A percentile compares a stretch with the other conserved stretches of the same genome.
These are phyloP conservation scores for Neocucurbitaria cava DNA, from an alignment of 2,329 filamentous ascomycete species.

Conservation along the genomic window DNA sequence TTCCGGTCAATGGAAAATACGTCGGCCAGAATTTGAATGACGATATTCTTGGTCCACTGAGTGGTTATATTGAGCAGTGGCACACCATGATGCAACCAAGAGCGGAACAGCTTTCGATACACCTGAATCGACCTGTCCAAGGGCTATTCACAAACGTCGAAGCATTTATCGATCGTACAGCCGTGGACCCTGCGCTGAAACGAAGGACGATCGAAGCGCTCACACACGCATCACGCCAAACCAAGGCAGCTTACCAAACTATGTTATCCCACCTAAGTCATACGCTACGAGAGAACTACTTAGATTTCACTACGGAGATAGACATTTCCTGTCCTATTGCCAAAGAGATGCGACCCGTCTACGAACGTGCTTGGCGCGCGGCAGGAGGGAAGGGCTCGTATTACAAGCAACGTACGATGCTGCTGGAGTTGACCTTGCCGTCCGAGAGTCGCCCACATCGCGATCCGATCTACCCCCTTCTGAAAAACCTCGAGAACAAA, in stretches of 20 bases:
- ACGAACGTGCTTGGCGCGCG: not conserved
- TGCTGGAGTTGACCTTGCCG: not conserved
- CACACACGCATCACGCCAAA: not conserved
- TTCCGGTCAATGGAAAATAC: slow-evolving; percentile 9
- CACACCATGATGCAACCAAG: not conserved
- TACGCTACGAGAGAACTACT: slow-evolving; percentile 3
- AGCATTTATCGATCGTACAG: not conserved
- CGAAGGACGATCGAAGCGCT: slow-evolving; percentile 1
- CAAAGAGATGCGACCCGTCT: slow-evolving; percentile 9
- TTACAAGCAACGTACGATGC: not conserved
- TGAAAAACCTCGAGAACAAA: not conserved
- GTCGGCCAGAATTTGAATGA: slow-evolving; percentile 12
- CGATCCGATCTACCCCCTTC: not conserved
- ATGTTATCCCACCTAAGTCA: not conserved
- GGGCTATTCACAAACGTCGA: not conserved
- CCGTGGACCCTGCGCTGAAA: slow-evolving; percentile 5
- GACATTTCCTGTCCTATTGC: slow-evolving; percentile 14
- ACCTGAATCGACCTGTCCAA: not conserved
- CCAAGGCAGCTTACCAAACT: not conserved
- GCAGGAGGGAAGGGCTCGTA: slow-evolving; percentile 2
- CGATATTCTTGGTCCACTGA: slow-evolving; percentile 6
- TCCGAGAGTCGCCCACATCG: not conserved
- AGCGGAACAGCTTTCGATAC: not conserved
- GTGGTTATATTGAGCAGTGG: slow-evolving; percentile 5
- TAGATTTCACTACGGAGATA: slow-evolving; percentile 13